Base-by-base conservation (phyloP, 768 basidiomycete genomes). In the Suillus lakei region DNA sequence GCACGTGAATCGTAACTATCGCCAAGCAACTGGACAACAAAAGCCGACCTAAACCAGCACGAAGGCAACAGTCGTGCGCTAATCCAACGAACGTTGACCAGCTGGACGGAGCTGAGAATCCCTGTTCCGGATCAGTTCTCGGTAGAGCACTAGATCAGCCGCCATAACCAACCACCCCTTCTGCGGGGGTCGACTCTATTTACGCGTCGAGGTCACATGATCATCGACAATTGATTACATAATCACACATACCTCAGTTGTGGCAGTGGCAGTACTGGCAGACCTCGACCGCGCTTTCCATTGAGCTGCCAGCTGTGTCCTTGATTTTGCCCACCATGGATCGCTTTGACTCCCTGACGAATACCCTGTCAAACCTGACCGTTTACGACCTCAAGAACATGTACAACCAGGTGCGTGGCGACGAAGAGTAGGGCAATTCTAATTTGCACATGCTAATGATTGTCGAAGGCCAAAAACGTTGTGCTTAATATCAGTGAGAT, bases 401-500 rank as follows among this genome's bases (percentile, higher is more conserved):
- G 87, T 97, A 97, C 82, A 95, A 91, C 71, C 96, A 98, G 88
- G 93, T 90, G 66, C 36, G 74, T 71, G 39, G 34, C n/a, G 18
- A 39, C 7, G 39, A 28, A 59, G 8, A 41, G 26, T 39, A n/a
- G 48, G 66, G 62, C 56, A 65, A 66, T 54, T 53, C 18, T 30
- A 53, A 30, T 53, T n/a, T 61, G 68, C 28, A 30, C 50, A 51
- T 30, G 8, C 68, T 63, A 18, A 67, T 51, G 60, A 16, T 54
- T 23, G 51, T 23, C 15, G 32, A n/a, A 96, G 92, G 97, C 97
- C 34, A 97, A 95, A 83, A 98, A 98, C 78, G 89, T 95, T 66
- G 96, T 99, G 23, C 85, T 99, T 71, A 99, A 99, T 79, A 85
- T 98, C 66, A 94, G 91, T 71, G 97, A 98, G 81, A 97, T 93